phyloP scores from a whole-genome alignment of 176 grass and related monocot genomes.

The Aegilops tauschii region DNA sequence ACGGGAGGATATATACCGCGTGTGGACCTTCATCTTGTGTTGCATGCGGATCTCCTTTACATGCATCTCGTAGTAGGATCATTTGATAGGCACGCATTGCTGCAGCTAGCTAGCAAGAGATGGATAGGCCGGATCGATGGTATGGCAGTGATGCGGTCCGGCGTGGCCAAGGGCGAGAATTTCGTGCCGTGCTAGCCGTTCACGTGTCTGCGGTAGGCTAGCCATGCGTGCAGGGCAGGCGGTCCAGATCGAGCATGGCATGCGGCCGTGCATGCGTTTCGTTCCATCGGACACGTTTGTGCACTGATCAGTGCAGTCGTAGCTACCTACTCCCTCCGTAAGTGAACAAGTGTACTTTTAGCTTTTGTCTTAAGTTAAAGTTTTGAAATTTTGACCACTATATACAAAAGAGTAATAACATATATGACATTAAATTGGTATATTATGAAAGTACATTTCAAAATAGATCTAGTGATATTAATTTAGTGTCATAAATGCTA shows the following conservation, averaged over 20 bases:
- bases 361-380: no score
- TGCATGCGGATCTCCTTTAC: background rate
- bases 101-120: background rate
- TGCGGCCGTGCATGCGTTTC: background rate
- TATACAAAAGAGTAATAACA: no score
- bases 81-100: background rate
- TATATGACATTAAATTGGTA: no score
- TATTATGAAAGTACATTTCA: no score
- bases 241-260: background rate
- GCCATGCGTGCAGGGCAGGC: background rate
- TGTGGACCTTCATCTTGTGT: background rate
- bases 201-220: background rate
- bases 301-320: background rate
- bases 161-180: background rate
- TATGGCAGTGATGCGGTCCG: background rate
- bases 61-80: background rate
- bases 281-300: background rate
- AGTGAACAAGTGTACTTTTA: no score
- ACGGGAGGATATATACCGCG: background rate
- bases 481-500: no score
- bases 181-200: background rate
- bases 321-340: background rate
- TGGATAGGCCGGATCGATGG: background rate
- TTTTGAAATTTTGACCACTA: no score
- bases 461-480: no score